Evolutionary conservation across 2,329 filamentous ascomycete genomes (phyloP).

Genomic region (Tolypocladium ovalisporum): DNA sequence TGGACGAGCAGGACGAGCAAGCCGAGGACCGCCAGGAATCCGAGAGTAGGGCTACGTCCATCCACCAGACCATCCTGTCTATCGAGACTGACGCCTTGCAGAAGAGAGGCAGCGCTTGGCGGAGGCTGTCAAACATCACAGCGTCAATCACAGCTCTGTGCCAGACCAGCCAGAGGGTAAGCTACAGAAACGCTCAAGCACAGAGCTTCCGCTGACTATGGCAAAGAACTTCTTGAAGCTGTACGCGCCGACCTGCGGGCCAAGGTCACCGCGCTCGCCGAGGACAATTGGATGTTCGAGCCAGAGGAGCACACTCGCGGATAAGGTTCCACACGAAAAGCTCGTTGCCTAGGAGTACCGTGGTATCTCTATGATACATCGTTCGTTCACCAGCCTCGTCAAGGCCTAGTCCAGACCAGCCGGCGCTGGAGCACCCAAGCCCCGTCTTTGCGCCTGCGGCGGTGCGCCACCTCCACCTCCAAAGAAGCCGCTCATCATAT

Average conservation of each 20-base stretch:
- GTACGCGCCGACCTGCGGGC: constrained; percentile 59
- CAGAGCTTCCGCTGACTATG: background rate
- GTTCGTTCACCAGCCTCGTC: background rate
- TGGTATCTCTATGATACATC: constrained; percentile 3
- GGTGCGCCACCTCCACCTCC: constrained; percentile 56
- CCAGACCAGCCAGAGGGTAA: constrained; percentile 57
- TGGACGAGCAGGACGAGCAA: constrained; percentile 44
- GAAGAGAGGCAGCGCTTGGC: constrained; percentile 49
- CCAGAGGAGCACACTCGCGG: constrained; percentile 43
- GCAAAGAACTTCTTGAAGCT: constrained; percentile 56
- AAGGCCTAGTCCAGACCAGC: constrained; percentile 45
- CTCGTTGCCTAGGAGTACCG: background rate
- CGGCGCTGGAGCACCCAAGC: constrained; percentile 38
- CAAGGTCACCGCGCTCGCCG: constrained; percentile 62
- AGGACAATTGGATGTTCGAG: constrained; percentile 91
- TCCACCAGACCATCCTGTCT: background rate
- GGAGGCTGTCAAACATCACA: constrained; percentile 51
- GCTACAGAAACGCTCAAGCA: constrained; percentile 7
- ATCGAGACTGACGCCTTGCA: constrained; percentile 12
- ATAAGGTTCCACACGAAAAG: constrained; percentile 17
- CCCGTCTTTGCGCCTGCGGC: constrained; percentile 26
- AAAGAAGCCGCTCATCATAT: constrained; percentile 97
- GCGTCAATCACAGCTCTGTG: constrained; percentile 40
- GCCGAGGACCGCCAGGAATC: constrained; percentile 47
- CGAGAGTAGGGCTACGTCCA: constrained; percentile 30